Percentiles rank a stretch among this genome's conserved stretches.
Evolutionary conservation across 2,329 filamentous ascomycete genomes (phyloP).

Genomic region (Exophiala alcalophila): DNA sequence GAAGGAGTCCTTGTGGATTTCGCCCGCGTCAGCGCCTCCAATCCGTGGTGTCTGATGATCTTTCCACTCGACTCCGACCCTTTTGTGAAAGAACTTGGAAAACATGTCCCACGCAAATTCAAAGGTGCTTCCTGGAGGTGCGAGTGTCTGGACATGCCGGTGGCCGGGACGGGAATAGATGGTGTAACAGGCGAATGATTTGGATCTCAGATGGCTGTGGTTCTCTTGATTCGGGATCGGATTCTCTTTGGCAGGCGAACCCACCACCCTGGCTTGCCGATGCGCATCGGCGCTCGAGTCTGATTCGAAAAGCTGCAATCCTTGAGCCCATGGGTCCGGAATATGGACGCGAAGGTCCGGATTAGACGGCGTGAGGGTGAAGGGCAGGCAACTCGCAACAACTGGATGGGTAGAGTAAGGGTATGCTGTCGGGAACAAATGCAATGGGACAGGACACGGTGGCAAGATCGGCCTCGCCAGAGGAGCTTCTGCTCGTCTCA

Average conservation of each 20-base stretch:
- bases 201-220: slow-evolving; percentile 17
- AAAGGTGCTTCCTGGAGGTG: slow-evolving; percentile 34
- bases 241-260: too few relatives aligned
- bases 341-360: slow-evolving; percentile 23
- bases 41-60: slow-evolving; percentile 33
- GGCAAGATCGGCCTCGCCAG: slow-evolving; percentile 3
- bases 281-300: slow-evolving; percentile 1
- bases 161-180: slow-evolving; percentile 42
- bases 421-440: slow-evolving; percentile 8
- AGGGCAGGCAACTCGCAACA: slow-evolving; percentile 19
- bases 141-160: slow-evolving; percentile 35
- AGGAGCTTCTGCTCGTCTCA: not conserved
- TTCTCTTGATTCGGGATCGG: slow-evolving; percentile 50
- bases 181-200: slow-evolving; percentile 60
- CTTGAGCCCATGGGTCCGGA: slow-evolving; percentile 29
- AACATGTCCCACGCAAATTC: slow-evolving; percentile 52
- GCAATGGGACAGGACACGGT: slow-evolving; percentile 16
- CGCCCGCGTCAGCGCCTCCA: slow-evolving; percentile 29
- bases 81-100: slow-evolving; percentile 55
- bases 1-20: not conserved
- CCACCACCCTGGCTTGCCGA: too few relatives aligned
- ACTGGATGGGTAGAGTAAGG: slow-evolving; percentile 15
- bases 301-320: slow-evolving; percentile 60
- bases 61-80: slow-evolving; percentile 61
- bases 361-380: slow-evolving; percentile 12